Evolutionary conservation across 129 eudicot genomes (phyloP).

Genomic region (Centaurea solstitialis): DNA sequence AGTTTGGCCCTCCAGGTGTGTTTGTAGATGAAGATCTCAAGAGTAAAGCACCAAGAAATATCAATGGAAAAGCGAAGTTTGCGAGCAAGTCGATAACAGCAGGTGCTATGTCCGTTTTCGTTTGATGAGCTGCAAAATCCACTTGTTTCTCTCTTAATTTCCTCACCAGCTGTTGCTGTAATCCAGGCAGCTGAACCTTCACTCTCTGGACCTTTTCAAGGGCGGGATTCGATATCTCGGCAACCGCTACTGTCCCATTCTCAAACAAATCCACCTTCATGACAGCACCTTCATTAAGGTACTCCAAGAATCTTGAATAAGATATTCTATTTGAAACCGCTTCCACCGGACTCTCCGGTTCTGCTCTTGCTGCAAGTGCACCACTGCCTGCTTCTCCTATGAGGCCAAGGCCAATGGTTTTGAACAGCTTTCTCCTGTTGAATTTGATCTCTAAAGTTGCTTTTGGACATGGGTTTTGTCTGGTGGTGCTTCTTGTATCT

Average conservation of each 20-base stretch:
- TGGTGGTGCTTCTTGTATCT: slow-evolving; percentile 25
- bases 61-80: slow-evolving; percentile 71
- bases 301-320: slow-evolving; percentile 77
- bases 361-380: slow-evolving; percentile 46
- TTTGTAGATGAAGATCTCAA: slow-evolving; percentile 49
- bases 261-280: slow-evolving; percentile 72
- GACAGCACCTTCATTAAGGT: slow-evolving; percentile 65
- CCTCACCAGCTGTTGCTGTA: slow-evolving; percentile 54
- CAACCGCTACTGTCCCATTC: slow-evolving; percentile 64
- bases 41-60: slow-evolving; percentile 56
- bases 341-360: slow-evolving; percentile 49
- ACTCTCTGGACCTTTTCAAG: slow-evolving; percentile 68
- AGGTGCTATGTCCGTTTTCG: slow-evolving; percentile 35
- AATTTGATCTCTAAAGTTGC: slow-evolving; percentile 37
- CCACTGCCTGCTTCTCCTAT: slow-evolving; percentile 34
- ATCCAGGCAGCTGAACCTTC: slow-evolving; percentile 73
- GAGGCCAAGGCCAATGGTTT: slow-evolving; percentile 38
- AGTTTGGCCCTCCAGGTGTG: slow-evolving; percentile 68
- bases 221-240: slow-evolving; percentile 56
- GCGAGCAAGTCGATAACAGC: slow-evolving; percentile 58
- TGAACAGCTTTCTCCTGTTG: slow-evolving; percentile 44
- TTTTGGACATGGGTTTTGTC: slow-evolving; percentile 30
- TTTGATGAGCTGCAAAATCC: slow-evolving; percentile 77
- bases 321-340: slow-evolving; percentile 66
- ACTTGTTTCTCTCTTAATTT: slow-evolving; percentile 63